Evolutionary conservation across 345 rosid genomes (phyloP).

Genomic region (Rhodamnia rubescens): DNA sequence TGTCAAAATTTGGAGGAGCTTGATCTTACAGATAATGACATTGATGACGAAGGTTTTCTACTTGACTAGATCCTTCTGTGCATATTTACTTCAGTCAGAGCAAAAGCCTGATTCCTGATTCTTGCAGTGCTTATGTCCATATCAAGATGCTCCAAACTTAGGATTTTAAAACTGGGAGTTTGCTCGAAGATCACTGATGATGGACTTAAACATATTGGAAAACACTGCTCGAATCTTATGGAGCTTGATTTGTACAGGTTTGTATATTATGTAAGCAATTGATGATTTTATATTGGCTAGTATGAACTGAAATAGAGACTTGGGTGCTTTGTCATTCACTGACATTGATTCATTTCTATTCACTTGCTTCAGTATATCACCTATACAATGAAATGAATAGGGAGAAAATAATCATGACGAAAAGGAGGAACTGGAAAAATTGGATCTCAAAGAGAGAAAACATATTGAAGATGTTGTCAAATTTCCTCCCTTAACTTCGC

Average conservation of each 20-base stretch:
- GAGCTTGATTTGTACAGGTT: conserved; percentile 72
- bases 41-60: conserved; percentile 57
- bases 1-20: conserved; percentile 58
- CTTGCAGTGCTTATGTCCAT: conserved; percentile 56
- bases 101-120: neutral
- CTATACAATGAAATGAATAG: neutral
- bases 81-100: neutral
- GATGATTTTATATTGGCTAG: neutral
- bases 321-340: neutral
- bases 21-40: conserved; percentile 64
- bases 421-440: neutral
- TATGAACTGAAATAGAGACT: neutral
- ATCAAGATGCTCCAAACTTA: conserved; percentile 39
- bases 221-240: conserved; percentile 35
- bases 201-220: conserved; percentile 42
- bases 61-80: neutral
- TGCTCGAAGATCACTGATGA: conserved; percentile 44
- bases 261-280: neutral
- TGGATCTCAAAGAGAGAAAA: neutral
- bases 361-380: neutral
- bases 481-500: neutral
- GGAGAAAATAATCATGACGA: neutral
- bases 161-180: conserved; percentile 45
- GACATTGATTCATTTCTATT: neutral
- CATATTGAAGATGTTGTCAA: neutral